Evolutionary conservation across 108 stramenopile genomes (phyloP).

Genomic region (Cylindrotheca closterium): DNA sequence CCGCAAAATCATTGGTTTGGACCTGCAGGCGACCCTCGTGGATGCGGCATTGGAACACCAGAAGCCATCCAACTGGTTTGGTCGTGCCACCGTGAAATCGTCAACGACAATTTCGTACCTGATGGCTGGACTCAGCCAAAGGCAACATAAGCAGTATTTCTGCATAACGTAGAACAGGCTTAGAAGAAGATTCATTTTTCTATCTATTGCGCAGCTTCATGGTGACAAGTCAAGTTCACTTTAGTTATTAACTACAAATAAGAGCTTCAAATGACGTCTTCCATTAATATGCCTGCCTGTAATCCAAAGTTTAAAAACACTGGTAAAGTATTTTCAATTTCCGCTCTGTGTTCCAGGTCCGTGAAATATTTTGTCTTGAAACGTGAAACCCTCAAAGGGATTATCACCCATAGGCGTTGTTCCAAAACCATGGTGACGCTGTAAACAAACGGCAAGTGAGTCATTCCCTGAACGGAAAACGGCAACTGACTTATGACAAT

Average conservation of each 20-base stretch:
- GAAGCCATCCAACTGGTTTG: constrained; percentile 98
- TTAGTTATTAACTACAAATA: too few relatives aligned
- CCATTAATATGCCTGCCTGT: too few relatives aligned
- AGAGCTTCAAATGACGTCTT: too few relatives aligned
- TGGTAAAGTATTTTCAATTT: too few relatives aligned
- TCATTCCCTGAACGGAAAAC: constrained; percentile 1
- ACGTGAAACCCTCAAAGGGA: constrained; percentile 89
- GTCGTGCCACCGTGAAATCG: constrained; percentile 98
- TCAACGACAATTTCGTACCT: constrained; percentile 84
- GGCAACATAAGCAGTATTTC: constrained; percentile 23
- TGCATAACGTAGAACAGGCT: too few relatives aligned
- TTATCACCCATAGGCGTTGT: constrained; percentile 62
- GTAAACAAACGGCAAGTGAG: neutral
- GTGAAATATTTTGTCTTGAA: constrained; percentile 52
- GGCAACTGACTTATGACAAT: neutral
- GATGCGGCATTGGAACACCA: constrained; percentile 95
- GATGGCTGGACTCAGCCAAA: constrained; percentile 45
- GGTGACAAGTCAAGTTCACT: too few relatives aligned
- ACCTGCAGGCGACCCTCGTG: constrained; percentile 89
- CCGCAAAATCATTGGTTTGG: constrained; percentile 99
- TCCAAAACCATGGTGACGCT: constrained; percentile 44
- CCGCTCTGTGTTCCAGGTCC: constrained; percentile 12
- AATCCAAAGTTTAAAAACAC: too few relatives aligned
- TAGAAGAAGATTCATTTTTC: too few relatives aligned
- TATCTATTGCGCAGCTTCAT: too few relatives aligned